Base-by-base conservation (phyloP, 2,329 filamentous ascomycete species). In the Botrytis sinoallii region DNA sequence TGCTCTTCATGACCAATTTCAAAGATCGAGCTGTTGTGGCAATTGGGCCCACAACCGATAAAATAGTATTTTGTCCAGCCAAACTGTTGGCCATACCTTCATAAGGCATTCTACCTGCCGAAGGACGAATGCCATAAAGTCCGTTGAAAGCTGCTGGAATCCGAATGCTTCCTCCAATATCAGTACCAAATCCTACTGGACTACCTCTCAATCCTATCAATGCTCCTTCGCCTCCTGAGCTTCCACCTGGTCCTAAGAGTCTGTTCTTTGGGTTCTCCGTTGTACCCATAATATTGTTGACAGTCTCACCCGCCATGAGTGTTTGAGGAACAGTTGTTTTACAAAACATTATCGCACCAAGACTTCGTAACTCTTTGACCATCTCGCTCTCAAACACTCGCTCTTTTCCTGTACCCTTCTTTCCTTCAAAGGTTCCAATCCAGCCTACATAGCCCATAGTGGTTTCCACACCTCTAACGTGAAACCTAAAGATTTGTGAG, bases 361-460 rank as follows among this genome's bases (percentile, higher is more conserved):
- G 79, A 35, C 79, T 77, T 8, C 82, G 78, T 14, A 85, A 79
- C 32, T 84, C 80, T n/a, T 77, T 81, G 12, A 84, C 82, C 69
- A 85, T 78, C 63, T 81, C 80, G 66, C 87, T 89, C 81, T 92
- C 85, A 76, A 85, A 86, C 60, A 84, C 80, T 79, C 81, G 82
- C 82, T 83, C 88, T 78, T 83, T 87, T 46, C 83, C 85, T 74
- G 83, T 86, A 4, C 83, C 84, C 74, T 85, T 85, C 60, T 84
- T 82, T 69, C 87, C 89, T 80, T 91, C 82, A 76, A 90, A 88
- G 0, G 87, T 88, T 10, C 86, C 87, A n/a, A 91, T 87, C 85
- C 89, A 90, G 74, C 89, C 88, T 38, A 91, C 84, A 77, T 91
- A 91, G 20, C 89, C 89, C 84, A 91, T 91, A 29, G 77, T 82